Evolutionary conservation across 148 eudicot genomes (phyloP).

Genomic region (Rhododendron simsii): DNA sequence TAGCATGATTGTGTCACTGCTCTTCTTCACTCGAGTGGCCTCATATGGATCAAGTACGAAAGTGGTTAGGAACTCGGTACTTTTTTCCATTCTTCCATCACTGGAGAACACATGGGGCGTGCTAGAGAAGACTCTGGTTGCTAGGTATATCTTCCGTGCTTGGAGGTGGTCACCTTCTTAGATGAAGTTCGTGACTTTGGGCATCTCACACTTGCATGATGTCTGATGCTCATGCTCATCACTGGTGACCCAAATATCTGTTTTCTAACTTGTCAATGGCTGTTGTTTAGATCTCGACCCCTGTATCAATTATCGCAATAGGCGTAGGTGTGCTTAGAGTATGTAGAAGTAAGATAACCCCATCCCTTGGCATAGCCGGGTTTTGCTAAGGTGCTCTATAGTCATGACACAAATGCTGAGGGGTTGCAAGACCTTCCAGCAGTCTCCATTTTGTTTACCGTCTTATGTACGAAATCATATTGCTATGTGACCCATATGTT

Average conservation of each 20-base stretch:
- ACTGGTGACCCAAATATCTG: not conserved
- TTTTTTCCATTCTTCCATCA: not conserved
- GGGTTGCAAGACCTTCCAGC: not conserved
- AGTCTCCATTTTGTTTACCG: not conserved
- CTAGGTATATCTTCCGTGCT: not conserved
- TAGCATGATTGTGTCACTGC: not conserved
- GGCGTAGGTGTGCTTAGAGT: not conserved
- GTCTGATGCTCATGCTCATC: not conserved
- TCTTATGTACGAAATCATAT: not conserved
- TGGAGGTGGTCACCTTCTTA: not conserved
- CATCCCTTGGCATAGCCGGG: too few relatives aligned
- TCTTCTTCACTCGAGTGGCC: not conserved
- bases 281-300: not conserved
- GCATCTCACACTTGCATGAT: not conserved
- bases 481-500: not conserved
- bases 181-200: not conserved
- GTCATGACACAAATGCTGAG: not conserved
- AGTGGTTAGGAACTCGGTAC: not conserved
- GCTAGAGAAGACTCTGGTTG: not conserved
- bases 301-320: not conserved
- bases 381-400: not conserved
- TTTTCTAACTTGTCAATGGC: not conserved
- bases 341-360: not conserved
- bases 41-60: not conserved
- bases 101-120: not conserved